These are phyloP conservation scores for Coemansia sp. DNA, from an alignment of 192 early-diverging fungal genomes.

Conservation along the genomic window DNA sequence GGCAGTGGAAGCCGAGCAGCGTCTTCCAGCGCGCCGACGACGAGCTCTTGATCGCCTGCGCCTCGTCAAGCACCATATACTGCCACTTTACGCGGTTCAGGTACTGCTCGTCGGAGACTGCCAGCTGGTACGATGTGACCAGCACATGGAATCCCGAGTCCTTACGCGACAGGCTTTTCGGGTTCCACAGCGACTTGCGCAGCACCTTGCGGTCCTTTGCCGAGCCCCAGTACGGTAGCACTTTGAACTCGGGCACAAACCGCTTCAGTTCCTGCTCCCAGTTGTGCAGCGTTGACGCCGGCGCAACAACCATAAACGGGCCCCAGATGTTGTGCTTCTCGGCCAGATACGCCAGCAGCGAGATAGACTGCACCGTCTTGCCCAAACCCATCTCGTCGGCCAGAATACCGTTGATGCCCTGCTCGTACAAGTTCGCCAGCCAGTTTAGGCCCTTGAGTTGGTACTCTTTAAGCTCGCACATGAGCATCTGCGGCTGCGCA, in stretches of 20 bases:
- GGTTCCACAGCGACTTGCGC: slow-evolving; percentile 56
- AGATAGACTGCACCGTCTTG: slow-evolving; percentile 95
- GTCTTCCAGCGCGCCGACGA: slow-evolving; percentile 93
- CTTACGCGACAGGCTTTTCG: slow-evolving; percentile 69
- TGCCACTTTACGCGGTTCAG: slow-evolving; percentile 88
- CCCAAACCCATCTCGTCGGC: slow-evolving; percentile 99
- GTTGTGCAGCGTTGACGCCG: slow-evolving; percentile 95
- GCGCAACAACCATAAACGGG: slow-evolving; percentile 93
- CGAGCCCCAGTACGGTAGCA: slow-evolving; percentile 86
- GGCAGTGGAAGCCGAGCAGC: slow-evolving; percentile 81
- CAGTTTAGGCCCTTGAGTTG: slow-evolving; percentile 98
- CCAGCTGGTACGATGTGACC: slow-evolving; percentile 88
- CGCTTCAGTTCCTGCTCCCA: slow-evolving; percentile 89
- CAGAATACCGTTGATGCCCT: slow-evolving; percentile 97
- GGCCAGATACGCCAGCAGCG: slow-evolving; percentile 94
- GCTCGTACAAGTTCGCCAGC: slow-evolving; percentile 93
- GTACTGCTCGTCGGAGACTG: slow-evolving; percentile 77
- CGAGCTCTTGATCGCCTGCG: slow-evolving; percentile 84
- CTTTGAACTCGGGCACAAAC: slow-evolving; percentile 87
- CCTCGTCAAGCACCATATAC: slow-evolving; percentile 89
- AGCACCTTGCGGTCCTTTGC: slow-evolving; percentile 76
- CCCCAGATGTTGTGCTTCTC: slow-evolving; percentile 71
- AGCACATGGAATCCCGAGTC: slow-evolving; percentile 85
- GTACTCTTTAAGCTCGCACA: slow-evolving; percentile 90
- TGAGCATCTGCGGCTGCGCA: slow-evolving; percentile 81